Base-by-base conservation (phyloP, 208 protist species). In the Crithidia thermophila region DNA sequence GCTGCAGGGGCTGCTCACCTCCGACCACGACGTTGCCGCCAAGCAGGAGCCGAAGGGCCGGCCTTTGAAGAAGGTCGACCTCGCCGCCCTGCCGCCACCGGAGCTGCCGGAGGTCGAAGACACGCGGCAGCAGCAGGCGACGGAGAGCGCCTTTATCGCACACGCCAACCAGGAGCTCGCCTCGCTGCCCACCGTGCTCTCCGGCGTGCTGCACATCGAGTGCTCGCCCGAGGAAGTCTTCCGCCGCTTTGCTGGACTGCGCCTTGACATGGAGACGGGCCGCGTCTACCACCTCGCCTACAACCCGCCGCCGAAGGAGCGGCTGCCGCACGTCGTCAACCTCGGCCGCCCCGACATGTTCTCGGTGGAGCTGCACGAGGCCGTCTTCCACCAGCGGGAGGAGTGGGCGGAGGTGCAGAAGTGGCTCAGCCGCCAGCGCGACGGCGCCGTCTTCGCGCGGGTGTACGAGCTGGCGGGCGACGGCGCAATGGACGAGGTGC, bases 221-320 rank as follows among this genome's bases (percentile, higher is more conserved):
- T 96, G 91, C 60, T 31, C 68, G 28, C 65, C 88, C 0, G 58
- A 67, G 43, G 88, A 90, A 55, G 78, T 92, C 16, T 96, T 96
- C 70, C 45, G 61, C 42, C 88, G 91, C 28, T 93, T 89, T 59
- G 85, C 88, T 31, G 91, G 87, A 14, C 80, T 96, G 23, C 91
- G 91, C 40, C 58, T 88, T 14, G 91, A 96, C 65, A 53, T 67
- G 37, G 91, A 94, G 64, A 94, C 86, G 4, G 75, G 82, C 23
- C 75, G 82, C 49, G 72, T 85, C 60, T 96, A 93, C 72, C 91
- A 96, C 73, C 84, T 96, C 77, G 67, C 80, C 23, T 91, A 89
- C 75, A 43, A 76, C 61, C 91, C 88, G 3, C 91, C 91, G 42
- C 91, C 88, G 4, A 52, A 67, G 31, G 83, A 88, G 21, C 84